phyloP scores from a whole-genome alignment of 2,329 filamentous ascomycete genomes.

The Trichoderma endophyticum region DNA sequence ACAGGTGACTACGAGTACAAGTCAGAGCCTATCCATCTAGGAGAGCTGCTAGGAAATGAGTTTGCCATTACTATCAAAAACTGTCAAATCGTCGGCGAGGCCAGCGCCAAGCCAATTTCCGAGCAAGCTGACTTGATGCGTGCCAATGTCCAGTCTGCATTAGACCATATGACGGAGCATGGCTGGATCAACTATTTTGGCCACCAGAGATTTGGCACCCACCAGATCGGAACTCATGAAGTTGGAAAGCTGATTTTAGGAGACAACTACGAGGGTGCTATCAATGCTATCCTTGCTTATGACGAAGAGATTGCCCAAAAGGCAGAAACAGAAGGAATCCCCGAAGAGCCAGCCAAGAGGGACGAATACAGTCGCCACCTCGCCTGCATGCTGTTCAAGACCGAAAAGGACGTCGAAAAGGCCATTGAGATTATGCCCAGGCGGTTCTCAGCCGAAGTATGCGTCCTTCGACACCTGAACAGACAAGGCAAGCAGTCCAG shows the following conservation, averaged over 20 bases:
- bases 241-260: slow-evolving; percentile 81
- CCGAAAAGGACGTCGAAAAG: slow-evolving; percentile 53
- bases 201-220: slow-evolving; percentile 93
- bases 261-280: slow-evolving; percentile 75
- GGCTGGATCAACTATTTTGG: slow-evolving; percentile 99
- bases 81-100: slow-evolving; percentile 58
- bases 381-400: slow-evolving; percentile 72
- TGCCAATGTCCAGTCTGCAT: slow-evolving; percentile 50
- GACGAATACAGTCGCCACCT: slow-evolving; percentile 79
- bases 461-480: slow-evolving; percentile 74
- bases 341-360: slow-evolving; percentile 52
- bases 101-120: slow-evolving; percentile 23
- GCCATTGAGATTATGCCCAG: slow-evolving; percentile 70
- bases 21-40: slow-evolving; percentile 69
- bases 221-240: slow-evolving; percentile 78
- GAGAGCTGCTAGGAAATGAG: slow-evolving; percentile 83
- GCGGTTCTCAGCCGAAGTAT: slow-evolving; percentile 76
- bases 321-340: slow-evolving; percentile 37
- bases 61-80: slow-evolving; percentile 91
- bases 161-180: slow-evolving; percentile 64
- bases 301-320: slow-evolving; percentile 56
- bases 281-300: slow-evolving; percentile 73
- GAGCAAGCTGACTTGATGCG: slow-evolving; percentile 33
- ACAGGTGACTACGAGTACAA: slow-evolving; percentile 82
- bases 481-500: slow-evolving; percentile 44